phyloP scores from a whole-genome alignment of 495 filamentous ascomycete species.

The Penicillium arizonense region DNA sequence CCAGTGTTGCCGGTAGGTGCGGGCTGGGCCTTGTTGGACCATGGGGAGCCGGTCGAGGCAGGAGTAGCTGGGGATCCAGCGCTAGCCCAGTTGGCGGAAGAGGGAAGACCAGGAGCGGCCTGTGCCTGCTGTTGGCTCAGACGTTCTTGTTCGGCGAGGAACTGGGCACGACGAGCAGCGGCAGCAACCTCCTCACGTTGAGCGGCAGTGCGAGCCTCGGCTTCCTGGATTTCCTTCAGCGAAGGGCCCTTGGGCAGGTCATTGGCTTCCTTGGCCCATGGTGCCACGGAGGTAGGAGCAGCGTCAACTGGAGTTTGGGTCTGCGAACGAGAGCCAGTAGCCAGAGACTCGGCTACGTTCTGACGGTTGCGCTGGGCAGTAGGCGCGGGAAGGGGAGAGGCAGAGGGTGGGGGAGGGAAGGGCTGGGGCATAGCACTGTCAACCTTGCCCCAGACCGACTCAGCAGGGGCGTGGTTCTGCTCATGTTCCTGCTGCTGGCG shows the following conservation, averaged over 20 bases:
- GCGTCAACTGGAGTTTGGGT: conserved; percentile 70
- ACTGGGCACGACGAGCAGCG: conserved; percentile 70
- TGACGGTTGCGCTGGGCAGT: conserved; percentile 80
- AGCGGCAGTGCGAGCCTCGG: conserved; percentile 90
- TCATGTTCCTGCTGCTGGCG: conserved; percentile 57
- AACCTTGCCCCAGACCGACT: conserved; percentile 60
- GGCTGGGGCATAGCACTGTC: conserved; percentile 69
- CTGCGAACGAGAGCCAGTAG: conserved; percentile 66
- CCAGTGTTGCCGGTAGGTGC: conserved; percentile 43
- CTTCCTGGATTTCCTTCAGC: conserved; percentile 94
- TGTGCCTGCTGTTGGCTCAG: conserved; percentile 62
- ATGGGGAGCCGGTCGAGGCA: conserved; percentile 52
- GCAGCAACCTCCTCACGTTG: conserved; percentile 82
- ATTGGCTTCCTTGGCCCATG: conserved; percentile 85
- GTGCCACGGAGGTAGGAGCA: conserved; percentile 70
- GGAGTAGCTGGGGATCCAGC: conserved; percentile 62
- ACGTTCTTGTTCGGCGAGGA: conserved; percentile 73
- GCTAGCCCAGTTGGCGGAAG: conserved; percentile 87
- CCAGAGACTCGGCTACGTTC: conserved; percentile 78
- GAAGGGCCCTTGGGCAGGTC: conserved; percentile 85
- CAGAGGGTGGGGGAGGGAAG: conserved; percentile 71
- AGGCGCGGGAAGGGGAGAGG: conserved; percentile 80
- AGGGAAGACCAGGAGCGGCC: conserved; percentile 72
- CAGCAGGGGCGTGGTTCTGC: conserved; percentile 42
- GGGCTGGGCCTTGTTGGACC: conserved; percentile 60